Conservation (phyloP, 2,329 filamentous ascomycete genomes). For the Alternaria ethzedia region DNA sequence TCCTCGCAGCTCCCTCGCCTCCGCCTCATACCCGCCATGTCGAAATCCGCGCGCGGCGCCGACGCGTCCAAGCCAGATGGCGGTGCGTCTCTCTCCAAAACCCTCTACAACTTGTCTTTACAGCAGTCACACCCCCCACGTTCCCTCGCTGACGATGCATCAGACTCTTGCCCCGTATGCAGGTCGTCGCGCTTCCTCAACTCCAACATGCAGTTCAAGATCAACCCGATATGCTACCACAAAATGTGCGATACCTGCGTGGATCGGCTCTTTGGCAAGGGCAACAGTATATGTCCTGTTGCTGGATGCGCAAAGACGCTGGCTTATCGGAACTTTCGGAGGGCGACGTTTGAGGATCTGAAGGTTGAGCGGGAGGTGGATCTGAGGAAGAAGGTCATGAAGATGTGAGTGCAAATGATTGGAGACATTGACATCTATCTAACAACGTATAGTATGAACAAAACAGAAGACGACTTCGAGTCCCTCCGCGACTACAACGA, state of each 20-base stretch:
- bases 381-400: conserved; percentile 78
- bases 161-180: conserved; percentile 94
- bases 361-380: conserved; percentile 91
- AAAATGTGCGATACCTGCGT: conserved; percentile 98
- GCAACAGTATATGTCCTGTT: conserved; percentile 90
- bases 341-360: conserved; percentile 89
- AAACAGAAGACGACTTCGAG: conserved; percentile 89
- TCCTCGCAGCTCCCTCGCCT: conserved; percentile 1
- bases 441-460: conserved; percentile 72
- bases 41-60: conserved; percentile 38
- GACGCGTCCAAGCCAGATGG: conserved; percentile 45
- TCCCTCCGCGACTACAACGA: conserved; percentile 84
- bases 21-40: conserved; percentile 39
- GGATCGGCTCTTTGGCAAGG: conserved; percentile 89
- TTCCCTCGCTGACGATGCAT: conserved; percentile 33
- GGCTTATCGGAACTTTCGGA: conserved; percentile 81
- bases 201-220: conserved; percentile 89
- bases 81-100: conserved; percentile 46
- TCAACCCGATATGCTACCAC: conserved; percentile 99
- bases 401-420: too few relatives aligned
- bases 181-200: conserved; percentile 97
- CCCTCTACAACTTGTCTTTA: conserved; percentile 39
- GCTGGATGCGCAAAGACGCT: conserved; percentile 87
- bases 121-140: conserved; percentile 22
- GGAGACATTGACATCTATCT: neutral